Conservation (phyloP, 495 filamentous ascomycete genomes). For the Penicillium ucsense region DNA sequence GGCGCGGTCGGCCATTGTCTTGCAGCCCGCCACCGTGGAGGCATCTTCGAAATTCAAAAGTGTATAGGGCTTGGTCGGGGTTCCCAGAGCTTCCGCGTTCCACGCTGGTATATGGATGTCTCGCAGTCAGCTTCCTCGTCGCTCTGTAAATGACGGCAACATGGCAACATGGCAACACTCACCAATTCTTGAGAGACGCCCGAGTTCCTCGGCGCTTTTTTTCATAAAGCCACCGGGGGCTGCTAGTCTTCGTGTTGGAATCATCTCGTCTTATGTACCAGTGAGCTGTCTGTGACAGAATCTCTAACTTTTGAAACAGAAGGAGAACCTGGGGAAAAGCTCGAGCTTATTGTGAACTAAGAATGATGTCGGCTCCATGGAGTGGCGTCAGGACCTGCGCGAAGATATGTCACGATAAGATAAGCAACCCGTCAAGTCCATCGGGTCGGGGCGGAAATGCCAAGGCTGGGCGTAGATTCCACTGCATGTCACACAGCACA, state of each 20-base stretch:
- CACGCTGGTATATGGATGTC: slow-evolving; percentile 24
- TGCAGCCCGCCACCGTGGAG: slow-evolving; percentile 54
- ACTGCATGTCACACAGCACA: too few species aligned
- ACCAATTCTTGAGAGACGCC: slow-evolving; percentile 51
- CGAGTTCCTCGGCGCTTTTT: slow-evolving; percentile 56
- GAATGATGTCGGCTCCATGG: slow-evolving; percentile 7
- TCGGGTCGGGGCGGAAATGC: background rate
- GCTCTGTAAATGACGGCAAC: background rate
- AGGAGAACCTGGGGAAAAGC: background rate
- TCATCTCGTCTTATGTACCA: slow-evolving; percentile 21
- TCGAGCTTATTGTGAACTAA: slow-evolving; percentile 1
- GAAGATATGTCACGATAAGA: slow-evolving; percentile 15
- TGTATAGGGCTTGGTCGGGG: slow-evolving; percentile 38
- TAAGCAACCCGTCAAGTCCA: background rate
- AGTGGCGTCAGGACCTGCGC: slow-evolving; percentile 7
- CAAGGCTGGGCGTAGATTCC: too few species aligned
- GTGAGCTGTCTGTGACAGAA: too few species aligned
- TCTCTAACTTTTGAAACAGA: too few species aligned
- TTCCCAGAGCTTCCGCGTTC: slow-evolving; percentile 39
- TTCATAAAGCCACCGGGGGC: slow-evolving; percentile 46
- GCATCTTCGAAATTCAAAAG: slow-evolving; percentile 53
- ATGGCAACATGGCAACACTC: slow-evolving; percentile 10
- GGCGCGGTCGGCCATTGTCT: slow-evolving; percentile 75
- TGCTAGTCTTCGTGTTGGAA: slow-evolving; percentile 40
- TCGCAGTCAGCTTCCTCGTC: slow-evolving; percentile 3